Conservation (phyloP, 495 filamentous ascomycete species). For the Neurospora sp. region DNA sequence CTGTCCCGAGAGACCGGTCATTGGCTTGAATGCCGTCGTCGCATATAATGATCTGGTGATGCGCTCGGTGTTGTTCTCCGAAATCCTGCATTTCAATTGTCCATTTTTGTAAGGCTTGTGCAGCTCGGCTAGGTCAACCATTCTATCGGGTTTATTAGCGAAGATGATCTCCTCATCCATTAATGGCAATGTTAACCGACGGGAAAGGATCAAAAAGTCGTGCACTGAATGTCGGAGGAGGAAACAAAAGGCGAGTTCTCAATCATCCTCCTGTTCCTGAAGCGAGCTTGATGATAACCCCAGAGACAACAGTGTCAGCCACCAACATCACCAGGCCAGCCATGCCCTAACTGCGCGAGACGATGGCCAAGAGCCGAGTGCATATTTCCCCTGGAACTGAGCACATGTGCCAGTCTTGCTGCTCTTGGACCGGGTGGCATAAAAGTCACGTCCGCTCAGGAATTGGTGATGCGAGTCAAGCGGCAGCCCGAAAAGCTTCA, state of each 20-base stretch:
- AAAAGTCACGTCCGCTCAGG: background rate
- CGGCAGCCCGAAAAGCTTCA: background rate
- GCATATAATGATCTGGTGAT: background rate
- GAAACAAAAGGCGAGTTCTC: slow-evolving; percentile 7
- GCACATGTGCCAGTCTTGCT: background rate
- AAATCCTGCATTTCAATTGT: background rate
- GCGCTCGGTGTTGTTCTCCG: background rate
- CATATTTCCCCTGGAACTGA: background rate
- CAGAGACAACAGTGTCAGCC: slow-evolving; percentile 1
- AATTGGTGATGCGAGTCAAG: background rate
- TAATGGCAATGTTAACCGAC: background rate
- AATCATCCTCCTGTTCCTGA: background rate
- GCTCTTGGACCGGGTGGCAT: background rate
- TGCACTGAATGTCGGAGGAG: slow-evolving; percentile 8
- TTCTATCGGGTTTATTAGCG: background rate
- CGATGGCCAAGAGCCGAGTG: slow-evolving; percentile 7
- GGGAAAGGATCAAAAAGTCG: background rate
- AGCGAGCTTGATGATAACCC: background rate
- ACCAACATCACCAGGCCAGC: background rate
- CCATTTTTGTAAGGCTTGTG: background rate
- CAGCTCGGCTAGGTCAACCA: background rate
- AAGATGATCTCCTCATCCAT: background rate
- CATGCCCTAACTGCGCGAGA: slow-evolving; percentile 6
- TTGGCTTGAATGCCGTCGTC: background rate
- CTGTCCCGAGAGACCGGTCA: background rate